Evolutionary conservation across 2,329 filamentous ascomycete genomes (phyloP), one percentile per base, ranked within the genome.

Genomic region (Exophiala viscosa): DNA sequence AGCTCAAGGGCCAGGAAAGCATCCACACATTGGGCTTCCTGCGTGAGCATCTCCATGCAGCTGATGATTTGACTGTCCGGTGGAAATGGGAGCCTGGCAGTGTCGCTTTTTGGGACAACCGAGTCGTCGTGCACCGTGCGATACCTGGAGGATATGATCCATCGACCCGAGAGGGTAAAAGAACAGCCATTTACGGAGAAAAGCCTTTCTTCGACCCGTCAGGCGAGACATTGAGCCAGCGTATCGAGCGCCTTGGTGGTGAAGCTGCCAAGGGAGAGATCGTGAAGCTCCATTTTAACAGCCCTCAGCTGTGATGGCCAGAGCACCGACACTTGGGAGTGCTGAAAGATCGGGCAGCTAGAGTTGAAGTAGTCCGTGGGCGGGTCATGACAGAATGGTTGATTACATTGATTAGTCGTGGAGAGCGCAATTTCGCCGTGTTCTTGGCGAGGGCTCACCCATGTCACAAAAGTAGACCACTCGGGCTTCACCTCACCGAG

Each of bases 31-130:
- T 62, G 8, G 49, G 54, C 36, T 61, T 64, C 44, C 45, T 63
- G 23, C 59, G 59, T 18, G 60, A 62, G 34, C 58, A 61, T 46
- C 49, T 61, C 23, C 58, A 62, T 39, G 34, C 56, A 9, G 53
- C 55, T 14, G 58, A 60, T 42, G 58, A 60, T 48, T 50, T 59
- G 13, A 57, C 52, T 11, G 59, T 60, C 3, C 51, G 57, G 10
- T 60, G 52, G 53, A 52, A 56, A 43, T 60, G 56, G 58, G 45
- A 51, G 40, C 43, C 53, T 14, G 59, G 59, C 33, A 42, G 45
- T 28, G 57, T 61, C 8, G 60, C 59, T 1, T 55, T 61, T 40
- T 62, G 59, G 60, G 60, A 62, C 47, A 62, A 62, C 39, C 52
- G 60, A n/a, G 49, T 48, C 15, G 54, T 62, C 20, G 57, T 47